Evolutionary conservation across 2,329 filamentous ascomycete genomes (phyloP).

Genomic region (Ceratocystis alfenasii): DNA sequence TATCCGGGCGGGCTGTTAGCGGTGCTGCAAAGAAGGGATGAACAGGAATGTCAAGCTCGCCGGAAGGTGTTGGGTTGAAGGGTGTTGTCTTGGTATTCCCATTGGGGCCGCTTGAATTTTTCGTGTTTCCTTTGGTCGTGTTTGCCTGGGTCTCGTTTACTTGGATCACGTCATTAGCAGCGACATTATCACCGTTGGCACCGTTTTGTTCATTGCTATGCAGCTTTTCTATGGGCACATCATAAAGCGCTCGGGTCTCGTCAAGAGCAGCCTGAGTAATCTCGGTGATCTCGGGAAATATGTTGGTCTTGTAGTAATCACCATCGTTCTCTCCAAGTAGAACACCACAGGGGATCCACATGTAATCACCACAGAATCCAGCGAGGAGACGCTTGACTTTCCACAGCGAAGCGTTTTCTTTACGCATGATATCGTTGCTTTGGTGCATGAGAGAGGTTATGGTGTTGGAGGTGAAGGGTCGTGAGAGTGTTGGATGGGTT

Average conservation of each 20-base stretch:
- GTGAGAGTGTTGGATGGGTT: conserved; percentile 60
- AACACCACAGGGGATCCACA: conserved; percentile 50
- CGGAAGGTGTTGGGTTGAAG: background rate
- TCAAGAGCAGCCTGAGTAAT: conserved; percentile 23
- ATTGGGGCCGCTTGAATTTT: background rate
- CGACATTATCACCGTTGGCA: background rate
- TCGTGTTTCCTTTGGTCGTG: background rate
- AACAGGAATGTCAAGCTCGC: conserved; percentile 37
- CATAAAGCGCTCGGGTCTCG: conserved; percentile 15
- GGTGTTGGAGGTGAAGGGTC: conserved; percentile 62
- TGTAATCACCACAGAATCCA: conserved; percentile 61
- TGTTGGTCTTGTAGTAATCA: conserved; percentile 41
- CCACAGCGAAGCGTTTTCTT: conserved; percentile 61
- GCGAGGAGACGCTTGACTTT: conserved; percentile 63
- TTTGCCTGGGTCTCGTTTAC: background rate
- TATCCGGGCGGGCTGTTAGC: conserved; percentile 48
- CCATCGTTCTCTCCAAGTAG: conserved; percentile 47
- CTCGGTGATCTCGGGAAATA: conserved; percentile 32
- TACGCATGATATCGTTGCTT: conserved; percentile 58
- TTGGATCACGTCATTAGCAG: background rate
- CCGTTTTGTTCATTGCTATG: background rate
- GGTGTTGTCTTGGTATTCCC: background rate
- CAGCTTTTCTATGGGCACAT: background rate
- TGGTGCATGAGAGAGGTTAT: conserved; percentile 59
- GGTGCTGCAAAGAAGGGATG: conserved; percentile 66